Percentiles rank a stretch among this genome's conserved stretches.
Evolutionary conservation across 2,329 filamentous ascomycete species (phyloP).

Genomic region (Beauveria sp.): DNA sequence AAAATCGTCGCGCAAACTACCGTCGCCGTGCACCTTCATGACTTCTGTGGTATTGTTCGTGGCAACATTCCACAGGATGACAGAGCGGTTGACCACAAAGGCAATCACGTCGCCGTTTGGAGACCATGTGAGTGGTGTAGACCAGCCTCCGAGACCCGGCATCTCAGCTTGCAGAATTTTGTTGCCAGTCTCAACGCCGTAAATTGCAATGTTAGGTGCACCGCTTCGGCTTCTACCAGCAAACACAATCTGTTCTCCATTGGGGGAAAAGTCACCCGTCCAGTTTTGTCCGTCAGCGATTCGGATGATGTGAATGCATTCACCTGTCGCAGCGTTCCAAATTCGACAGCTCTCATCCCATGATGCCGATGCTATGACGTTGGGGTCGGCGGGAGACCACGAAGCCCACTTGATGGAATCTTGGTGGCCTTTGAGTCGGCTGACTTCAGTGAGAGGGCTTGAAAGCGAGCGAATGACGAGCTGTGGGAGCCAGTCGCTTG

Average conservation of each 20-base stretch:
- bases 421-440: conserved; percentile 6
- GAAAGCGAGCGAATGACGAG: conserved; percentile 5
- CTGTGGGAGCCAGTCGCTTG: conserved; percentile 6
- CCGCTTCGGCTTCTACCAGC: neutral
- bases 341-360: conserved; percentile 4
- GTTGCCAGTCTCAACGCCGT: neutral
- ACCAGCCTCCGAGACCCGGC: neutral
- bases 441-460: neutral
- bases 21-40: neutral
- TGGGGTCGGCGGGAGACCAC: conserved; percentile 2
- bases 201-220: neutral
- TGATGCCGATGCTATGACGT: conserved; percentile 3
- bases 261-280: conserved; percentile 3
- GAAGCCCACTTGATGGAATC: conserved; percentile 5
- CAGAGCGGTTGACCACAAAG: neutral
- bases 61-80: conserved; percentile 1
- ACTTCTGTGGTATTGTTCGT: neutral
- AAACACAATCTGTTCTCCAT: conserved; percentile 6
- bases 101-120: neutral
- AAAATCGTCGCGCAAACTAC: neutral
- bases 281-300: neutral
- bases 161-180: neutral
- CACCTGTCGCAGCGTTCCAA: conserved; percentile 3
- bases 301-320: neutral
- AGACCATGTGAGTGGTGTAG: conserved; percentile 3